Base-by-base conservation (phyloP, 2,329 filamentous ascomycete genomes). In the Aspergillus pseudoterreus region DNA sequence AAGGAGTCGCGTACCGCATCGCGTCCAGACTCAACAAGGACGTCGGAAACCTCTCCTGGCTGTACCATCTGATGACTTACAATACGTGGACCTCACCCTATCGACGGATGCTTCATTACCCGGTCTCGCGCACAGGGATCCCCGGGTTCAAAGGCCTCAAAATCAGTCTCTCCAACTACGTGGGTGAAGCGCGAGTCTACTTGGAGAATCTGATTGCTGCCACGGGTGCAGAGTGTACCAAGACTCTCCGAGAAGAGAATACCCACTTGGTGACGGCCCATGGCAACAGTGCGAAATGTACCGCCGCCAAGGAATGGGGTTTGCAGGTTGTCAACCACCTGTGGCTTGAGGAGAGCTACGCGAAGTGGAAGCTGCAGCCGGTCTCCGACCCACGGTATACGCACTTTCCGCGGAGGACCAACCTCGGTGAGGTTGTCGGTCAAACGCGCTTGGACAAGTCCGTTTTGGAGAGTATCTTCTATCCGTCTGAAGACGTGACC, bases 301-400 rank as follows among this genome's bases (percentile, higher is more conserved):
- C 87, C 35, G 94, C 94, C 1, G 94, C 94, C 0, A 82, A 84
- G 55, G 94, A 97, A 72, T 99, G 94, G 94, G 87, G 87, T 48
- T 86, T 97, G 49, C 77, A 90, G 51, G 87, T 96, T 62, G 78
- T 96, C 62, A 99, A 97, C 68, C 94, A 99, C 67, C 79, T 99
- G 1, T 99, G 94, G 94, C 81, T 99, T 43, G 94, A 99, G 70
- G 94, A 99, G 66, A 95, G 91, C 71, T 99, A 97, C 66, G 90
- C 92, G 1, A 90, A 88, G 67, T 96, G 91, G 75, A 81, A 88
- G 64, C 76, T 87, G 52, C 87, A 90, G 66, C 82, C 83, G 0
- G 74, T 92, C 19, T 87, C 87, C 4, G 82, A 88, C 47, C 77
- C 81, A 8, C 86, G 87, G 56, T 99, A 95, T 67, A 90, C 82